These are phyloP conservation scores for Saccharomycopsis fermentans DNA, from an alignment of 805 yeast species.

Conservation along the genomic window DNA sequence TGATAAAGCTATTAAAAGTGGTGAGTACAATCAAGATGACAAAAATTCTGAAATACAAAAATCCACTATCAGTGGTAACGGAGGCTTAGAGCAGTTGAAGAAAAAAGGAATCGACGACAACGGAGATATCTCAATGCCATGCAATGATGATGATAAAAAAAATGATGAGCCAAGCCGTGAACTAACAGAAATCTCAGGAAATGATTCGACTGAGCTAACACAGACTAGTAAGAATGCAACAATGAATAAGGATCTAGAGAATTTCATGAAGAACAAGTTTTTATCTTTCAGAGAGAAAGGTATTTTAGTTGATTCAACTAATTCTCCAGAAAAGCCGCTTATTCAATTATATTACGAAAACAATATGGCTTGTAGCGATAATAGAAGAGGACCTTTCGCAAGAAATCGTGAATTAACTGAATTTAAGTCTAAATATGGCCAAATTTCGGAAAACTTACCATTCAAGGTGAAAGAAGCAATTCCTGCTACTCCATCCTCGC, in stretches of 20 bases:
- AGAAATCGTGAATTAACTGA: background rate
- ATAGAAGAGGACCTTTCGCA: background rate
- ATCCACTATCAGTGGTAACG: background rate
- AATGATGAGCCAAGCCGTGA: background rate
- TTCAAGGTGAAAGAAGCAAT: background rate
- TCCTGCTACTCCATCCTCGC: background rate
- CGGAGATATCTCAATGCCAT: background rate
- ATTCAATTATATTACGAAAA: conserved; percentile 1
- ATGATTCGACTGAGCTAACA: background rate
- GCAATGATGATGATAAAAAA: background rate
- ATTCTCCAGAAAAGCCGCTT: background rate
- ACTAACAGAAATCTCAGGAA: background rate
- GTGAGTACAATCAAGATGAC: background rate
- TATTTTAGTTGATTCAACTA: background rate
- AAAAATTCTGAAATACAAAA: background rate
- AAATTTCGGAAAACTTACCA: background rate
- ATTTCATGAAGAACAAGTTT: background rate
- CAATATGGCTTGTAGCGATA: background rate
- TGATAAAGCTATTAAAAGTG: background rate
- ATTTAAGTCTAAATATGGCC: background rate
- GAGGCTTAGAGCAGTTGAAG: background rate
- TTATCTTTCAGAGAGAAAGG: conserved; percentile 1
- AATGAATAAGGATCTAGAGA: background rate
- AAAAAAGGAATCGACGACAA: background rate
- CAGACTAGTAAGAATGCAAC: background rate